Base-by-base conservation (phyloP, 2,329 filamentous ascomycete genomes). In the Lasiodiplodia gonubiensis region DNA sequence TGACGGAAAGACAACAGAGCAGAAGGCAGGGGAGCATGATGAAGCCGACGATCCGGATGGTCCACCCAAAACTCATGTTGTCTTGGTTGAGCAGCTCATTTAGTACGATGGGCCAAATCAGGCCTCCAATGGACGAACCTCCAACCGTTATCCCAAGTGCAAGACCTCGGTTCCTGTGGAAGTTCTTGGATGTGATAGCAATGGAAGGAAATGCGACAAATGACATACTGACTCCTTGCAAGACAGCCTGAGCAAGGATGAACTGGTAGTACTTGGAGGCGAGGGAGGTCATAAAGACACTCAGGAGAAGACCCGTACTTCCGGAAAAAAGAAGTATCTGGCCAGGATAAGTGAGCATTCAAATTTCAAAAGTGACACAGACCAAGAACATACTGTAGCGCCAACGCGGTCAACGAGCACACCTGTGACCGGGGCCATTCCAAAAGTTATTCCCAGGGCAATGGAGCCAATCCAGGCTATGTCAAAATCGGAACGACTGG, bases 31-130 rank as follows among this genome's bases (percentile, higher is more conserved):
- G 82, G 1, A 89, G 70, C 33, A 87, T 86, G 46, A 91, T 82
- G 61, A 91, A 84, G 0, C 85, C 89, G 69, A 89, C 82, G 0
- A 85, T 82, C 0, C 89, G 81, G 16, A 89, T 83, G 0, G 89
- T 89, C 88, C 88, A 90, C 0, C 81, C 81, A 71, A 90, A 91
- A 0, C 89, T 86, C 16, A 88, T 70, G 73, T 68, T 68, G 0
- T 79, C 74, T 27, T 73, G 72, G 65, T 83, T 82, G 21, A 88
- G 75, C 72, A 88, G 77, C 68, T 82, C 69, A 27, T 81, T 59
- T 81, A 83, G 51, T 84, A 85, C 76, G 23, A 86, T 71, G 14
- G 69, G 59, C 63, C 78, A 80, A 4, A 77, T 72, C 5, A 79
- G 66, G 0, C 81, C 81, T 0, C 81, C 81, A 10, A 80, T 72